A percentile compares a stretch with the other conserved stretches of the same genome.
Conservation (phyloP, 306 rosid species). For the Inga oerstediana region DNA sequence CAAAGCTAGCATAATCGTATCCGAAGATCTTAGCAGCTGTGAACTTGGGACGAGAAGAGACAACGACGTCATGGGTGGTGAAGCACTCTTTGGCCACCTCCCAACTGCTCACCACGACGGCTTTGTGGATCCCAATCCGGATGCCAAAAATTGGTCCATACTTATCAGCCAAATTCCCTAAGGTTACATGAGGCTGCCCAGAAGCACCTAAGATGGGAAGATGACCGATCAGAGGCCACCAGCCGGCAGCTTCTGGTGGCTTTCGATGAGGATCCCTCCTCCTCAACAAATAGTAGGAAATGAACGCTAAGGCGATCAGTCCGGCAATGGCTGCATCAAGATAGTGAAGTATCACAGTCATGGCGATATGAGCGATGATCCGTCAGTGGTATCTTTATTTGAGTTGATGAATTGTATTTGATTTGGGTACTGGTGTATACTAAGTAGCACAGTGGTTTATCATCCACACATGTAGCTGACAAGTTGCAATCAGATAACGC, state of each 20-base stretch:
- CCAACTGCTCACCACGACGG: slow-evolving; percentile 47
- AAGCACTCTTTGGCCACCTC: slow-evolving; percentile 61
- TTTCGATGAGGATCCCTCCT: not conserved
- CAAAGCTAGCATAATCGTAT: slow-evolving; percentile 51
- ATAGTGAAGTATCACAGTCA: not conserved
- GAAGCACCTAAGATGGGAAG: slow-evolving; percentile 44
- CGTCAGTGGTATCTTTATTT: not conserved
- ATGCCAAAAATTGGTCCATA: slow-evolving; percentile 52
- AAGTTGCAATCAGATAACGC: not conserved
- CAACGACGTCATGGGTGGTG: slow-evolving; percentile 41
- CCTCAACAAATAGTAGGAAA: slow-evolving; percentile 18
- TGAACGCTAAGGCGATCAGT: slow-evolving; percentile 23
- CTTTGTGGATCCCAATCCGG: slow-evolving; percentile 39
- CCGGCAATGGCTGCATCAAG: not conserved
- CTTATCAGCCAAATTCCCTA: slow-evolving; percentile 54
- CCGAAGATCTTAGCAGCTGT: slow-evolving; percentile 35
- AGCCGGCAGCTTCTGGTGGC: slow-evolving; percentile 55
- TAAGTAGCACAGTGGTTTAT: not conserved
- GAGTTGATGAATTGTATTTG: not conserved
- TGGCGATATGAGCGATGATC: not conserved
- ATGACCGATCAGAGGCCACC: slow-evolving; percentile 78
- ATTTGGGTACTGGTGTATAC: not conserved
- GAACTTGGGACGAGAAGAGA: slow-evolving; percentile 50
- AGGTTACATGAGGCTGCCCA: slow-evolving; percentile 34
- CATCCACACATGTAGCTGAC: no score